Evolutionary conservation across 2,329 filamentous ascomycete genomes (phyloP).

Genomic region (Allantophomopsis cytisporea): DNA sequence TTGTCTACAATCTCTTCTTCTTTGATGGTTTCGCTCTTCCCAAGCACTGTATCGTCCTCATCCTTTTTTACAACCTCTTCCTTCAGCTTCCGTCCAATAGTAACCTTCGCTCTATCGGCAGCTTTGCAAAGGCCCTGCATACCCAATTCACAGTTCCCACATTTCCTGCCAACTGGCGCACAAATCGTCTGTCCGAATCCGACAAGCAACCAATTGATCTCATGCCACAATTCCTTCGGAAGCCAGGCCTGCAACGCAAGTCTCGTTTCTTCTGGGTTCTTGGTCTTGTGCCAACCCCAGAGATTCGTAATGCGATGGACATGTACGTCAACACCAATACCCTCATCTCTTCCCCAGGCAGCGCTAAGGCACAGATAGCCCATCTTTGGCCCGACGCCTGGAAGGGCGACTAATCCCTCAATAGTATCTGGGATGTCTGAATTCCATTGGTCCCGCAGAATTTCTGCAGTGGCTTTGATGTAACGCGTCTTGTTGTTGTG

Average conservation of each 20-base stretch:
- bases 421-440: constrained; percentile 56
- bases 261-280: constrained; percentile 54
- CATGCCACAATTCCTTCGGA: constrained; percentile 57
- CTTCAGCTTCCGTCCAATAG: constrained; percentile 38
- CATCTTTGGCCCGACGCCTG: constrained; percentile 66
- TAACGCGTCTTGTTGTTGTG: constrained; percentile 65
- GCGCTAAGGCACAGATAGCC: constrained; percentile 56
- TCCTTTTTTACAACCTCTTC: constrained; percentile 20
- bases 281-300: constrained; percentile 57
- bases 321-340: constrained; percentile 51
- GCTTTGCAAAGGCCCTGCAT: constrained; percentile 62
- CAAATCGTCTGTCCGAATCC: constrained; percentile 61
- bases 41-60: constrained; percentile 16
- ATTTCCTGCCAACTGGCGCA: constrained; percentile 50
- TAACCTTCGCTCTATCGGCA: constrained; percentile 51
- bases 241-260: constrained; percentile 51
- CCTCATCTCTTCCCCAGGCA: constrained; percentile 51
- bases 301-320: constrained; percentile 65
- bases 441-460: constrained; percentile 42
- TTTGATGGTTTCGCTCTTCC: constrained; percentile 19
- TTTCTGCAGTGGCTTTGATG: constrained; percentile 49
- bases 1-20: constrained; percentile 21
- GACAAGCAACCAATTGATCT: constrained; percentile 63
- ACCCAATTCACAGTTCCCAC: constrained; percentile 76
- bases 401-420: constrained; percentile 47